Percentiles rank a stretch among this genome's conserved stretches.
These are phyloP conservation scores for Krasilnikovozyma curviuscula DNA, from an alignment of 768 basidiomycete species.

Conservation along the genomic window DNA sequence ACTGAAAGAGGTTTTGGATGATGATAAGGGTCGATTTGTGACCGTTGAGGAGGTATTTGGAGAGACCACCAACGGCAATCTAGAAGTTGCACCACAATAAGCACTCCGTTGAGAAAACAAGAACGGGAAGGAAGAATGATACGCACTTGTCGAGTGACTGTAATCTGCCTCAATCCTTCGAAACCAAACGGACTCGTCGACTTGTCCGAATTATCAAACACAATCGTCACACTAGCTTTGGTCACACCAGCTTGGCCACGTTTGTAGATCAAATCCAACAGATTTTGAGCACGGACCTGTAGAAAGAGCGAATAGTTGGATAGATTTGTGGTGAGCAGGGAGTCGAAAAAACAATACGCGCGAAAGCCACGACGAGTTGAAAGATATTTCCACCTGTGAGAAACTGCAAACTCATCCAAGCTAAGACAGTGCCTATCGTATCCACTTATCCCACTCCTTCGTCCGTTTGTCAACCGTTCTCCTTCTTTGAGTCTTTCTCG, in stretches of 20 bases:
- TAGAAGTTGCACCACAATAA: constrained; percentile 23
- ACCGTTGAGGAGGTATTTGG: constrained; percentile 89
- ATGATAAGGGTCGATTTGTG: constrained; percentile 73
- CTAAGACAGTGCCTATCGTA: too few relatives aligned
- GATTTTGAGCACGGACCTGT: constrained; percentile 84
- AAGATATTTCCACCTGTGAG: too few relatives aligned
- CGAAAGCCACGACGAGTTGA: too few relatives aligned
- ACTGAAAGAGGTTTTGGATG: constrained; percentile 82
- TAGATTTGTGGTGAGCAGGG: background rate
- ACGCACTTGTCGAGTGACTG: constrained; percentile 80
- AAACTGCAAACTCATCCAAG: too few relatives aligned
- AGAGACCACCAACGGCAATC: constrained; percentile 81
- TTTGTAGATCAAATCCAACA: constrained; percentile 97
- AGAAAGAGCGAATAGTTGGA: background rate
- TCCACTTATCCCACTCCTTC: too few relatives aligned
- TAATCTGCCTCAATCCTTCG: constrained; percentile 66
- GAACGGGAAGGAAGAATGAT: background rate
- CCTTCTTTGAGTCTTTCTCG: background rate
- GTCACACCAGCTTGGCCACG: constrained; percentile 92
- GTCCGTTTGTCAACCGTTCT: too few relatives aligned
- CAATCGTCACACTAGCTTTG: constrained; percentile 93
- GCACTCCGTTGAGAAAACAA: background rate
- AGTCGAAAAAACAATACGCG: too few relatives aligned
- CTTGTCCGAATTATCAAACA: constrained; percentile 91
- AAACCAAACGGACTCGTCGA: constrained; percentile 64